These are phyloP conservation scores for Xylariaceae sp. DNA, from an alignment of 2,329 filamentous ascomycete species.

Conservation along the genomic window DNA sequence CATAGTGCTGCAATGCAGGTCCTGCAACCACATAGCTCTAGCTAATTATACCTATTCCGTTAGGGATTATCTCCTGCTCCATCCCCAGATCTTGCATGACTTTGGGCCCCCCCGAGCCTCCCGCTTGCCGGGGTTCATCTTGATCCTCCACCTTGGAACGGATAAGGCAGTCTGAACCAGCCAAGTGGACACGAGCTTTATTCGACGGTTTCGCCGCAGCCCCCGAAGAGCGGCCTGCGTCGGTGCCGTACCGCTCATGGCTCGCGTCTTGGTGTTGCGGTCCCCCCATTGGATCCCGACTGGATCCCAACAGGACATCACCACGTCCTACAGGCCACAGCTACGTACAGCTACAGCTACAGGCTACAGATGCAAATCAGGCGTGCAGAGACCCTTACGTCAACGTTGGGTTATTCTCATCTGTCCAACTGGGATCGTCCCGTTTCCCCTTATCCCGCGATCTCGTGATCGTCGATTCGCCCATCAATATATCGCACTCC, in stretches of 20 bases:
- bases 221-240: conserved; percentile 14
- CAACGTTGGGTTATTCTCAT: neutral
- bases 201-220: neutral
- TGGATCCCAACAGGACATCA: conserved; percentile 9
- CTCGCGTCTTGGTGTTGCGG: neutral
- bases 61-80: conserved; percentile 1
- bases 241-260: conserved; percentile 10
- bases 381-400: conserved; percentile 11
- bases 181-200: conserved; percentile 9
- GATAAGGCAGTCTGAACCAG: conserved; percentile 13
- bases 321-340: neutral
- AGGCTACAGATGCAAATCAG: conserved; percentile 4
- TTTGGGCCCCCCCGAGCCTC: conserved; percentile 11
- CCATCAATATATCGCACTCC: neutral
- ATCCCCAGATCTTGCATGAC: conserved; percentile 19
- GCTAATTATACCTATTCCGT: neutral
- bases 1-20: conserved; percentile 1
- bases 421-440: neutral
- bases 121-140: conserved; percentile 16
- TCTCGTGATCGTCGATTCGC: neutral
- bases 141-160: conserved; percentile 9
- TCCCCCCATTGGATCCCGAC: neutral
- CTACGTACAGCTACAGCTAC: too few species aligned
- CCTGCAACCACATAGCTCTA: neutral
- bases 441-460: neutral